These are phyloP conservation scores for Diplodia corticola DNA, from an alignment of 2,329 filamentous ascomycete species.

Conservation along the genomic window DNA sequence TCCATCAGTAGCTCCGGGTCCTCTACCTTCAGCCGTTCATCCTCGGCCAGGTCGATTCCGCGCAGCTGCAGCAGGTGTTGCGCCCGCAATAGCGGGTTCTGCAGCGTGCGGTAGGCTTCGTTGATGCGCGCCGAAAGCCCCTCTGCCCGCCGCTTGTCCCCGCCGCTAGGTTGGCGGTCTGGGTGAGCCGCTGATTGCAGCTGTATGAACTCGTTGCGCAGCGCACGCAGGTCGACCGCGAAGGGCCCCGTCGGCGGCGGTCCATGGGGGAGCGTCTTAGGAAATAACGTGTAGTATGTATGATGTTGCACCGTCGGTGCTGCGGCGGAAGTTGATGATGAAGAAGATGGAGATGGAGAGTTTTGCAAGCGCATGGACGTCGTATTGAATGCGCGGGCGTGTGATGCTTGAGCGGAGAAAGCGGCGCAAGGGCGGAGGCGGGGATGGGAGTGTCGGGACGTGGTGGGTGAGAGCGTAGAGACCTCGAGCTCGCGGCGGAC, in stretches of 20 bases:
- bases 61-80: constrained; percentile 77
- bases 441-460: background rate
- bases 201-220: constrained; percentile 82
- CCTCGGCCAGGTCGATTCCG: constrained; percentile 75
- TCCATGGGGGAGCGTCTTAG: constrained; percentile 70
- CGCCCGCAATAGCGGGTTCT: constrained; percentile 76
- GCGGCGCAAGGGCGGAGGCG: background rate
- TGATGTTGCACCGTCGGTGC: background rate
- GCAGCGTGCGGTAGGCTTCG: constrained; percentile 84
- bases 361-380: background rate
- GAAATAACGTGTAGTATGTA: constrained; percentile 85
- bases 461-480: background rate
- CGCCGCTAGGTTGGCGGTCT: constrained; percentile 56
- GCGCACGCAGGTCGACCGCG: constrained; percentile 65
- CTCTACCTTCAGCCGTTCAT: constrained; percentile 71
- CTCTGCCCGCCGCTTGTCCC: constrained; percentile 64
- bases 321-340: background rate
- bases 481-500: constrained; percentile 26
- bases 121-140: constrained; percentile 82
- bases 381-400: background rate
- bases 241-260: constrained; percentile 79
- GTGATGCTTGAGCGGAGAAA: background rate
- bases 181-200: constrained; percentile 78
- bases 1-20: constrained; percentile 72
- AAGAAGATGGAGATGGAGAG: background rate